phyloP scores from a whole-genome alignment of 345 rosid genomes.

The Eucalyptus curtisii region DNA sequence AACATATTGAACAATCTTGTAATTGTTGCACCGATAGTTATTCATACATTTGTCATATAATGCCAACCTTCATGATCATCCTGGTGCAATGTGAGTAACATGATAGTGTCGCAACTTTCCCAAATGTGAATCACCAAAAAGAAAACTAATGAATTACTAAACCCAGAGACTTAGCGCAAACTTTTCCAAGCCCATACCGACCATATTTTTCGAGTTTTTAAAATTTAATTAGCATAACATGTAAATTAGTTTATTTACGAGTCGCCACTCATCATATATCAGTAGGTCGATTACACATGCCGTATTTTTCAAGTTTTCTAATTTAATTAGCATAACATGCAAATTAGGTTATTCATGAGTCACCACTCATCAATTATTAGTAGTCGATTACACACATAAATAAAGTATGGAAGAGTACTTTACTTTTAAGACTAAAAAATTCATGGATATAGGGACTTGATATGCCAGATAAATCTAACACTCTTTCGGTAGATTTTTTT shows the following conservation, averaged over 20 bases:
- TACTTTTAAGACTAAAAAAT: too few species aligned
- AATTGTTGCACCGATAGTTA: background rate
- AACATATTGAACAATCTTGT: background rate
- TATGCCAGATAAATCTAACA: too few species aligned
- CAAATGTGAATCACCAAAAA: background rate
- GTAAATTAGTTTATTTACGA: background rate
- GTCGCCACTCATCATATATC: background rate
- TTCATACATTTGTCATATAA: background rate
- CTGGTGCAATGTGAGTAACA: background rate
- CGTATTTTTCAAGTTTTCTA: too few species aligned
- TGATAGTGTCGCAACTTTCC: background rate
- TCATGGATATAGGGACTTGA: too few species aligned
- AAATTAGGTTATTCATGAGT: too few species aligned
- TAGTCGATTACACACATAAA: too few species aligned
- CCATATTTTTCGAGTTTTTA: rapidly evolving
- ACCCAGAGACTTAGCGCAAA: background rate
- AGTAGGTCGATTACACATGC: too few species aligned
- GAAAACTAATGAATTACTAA: too few species aligned
- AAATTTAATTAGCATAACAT: background rate
- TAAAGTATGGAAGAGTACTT: too few species aligned
- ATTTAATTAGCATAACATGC: too few species aligned
- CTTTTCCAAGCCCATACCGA: background rate
- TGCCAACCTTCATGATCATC: background rate
- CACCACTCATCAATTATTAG: too few species aligned
- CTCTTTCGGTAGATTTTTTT: too few species aligned